Conservation (phyloP, 345 rosid species). For the Streptanthus diversifolius region DNA sequence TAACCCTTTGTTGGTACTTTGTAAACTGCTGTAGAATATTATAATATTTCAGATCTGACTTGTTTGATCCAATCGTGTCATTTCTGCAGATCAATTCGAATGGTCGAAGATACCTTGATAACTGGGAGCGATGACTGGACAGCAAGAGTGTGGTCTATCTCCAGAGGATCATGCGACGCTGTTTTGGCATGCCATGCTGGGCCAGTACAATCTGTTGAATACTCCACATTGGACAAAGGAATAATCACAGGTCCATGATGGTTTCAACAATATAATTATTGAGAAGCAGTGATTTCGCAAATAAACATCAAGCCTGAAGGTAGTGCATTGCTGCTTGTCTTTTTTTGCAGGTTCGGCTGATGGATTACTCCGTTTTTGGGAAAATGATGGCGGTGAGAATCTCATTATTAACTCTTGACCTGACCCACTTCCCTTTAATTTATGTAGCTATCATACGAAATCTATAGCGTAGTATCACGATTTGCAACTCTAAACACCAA, state of each 20-base stretch:
- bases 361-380: constrained; percentile 99
- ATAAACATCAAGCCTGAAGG: constrained; percentile 9
- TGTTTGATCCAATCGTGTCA: constrained; percentile 16
- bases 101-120: constrained; percentile 89
- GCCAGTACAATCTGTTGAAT: constrained; percentile 78
- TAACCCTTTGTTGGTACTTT: not conserved
- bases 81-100: constrained; percentile 79
- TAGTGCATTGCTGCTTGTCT: constrained; percentile 4
- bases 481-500: not conserved
- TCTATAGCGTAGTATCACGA: not conserved
- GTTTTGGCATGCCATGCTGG: constrained; percentile 99
- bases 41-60: not conserved
- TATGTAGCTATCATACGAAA: not conserved
- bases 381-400: constrained; percentile 77
- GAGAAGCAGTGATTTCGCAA: not conserved
- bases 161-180: constrained; percentile 84
- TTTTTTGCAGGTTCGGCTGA: constrained; percentile 82
- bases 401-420: constrained; percentile 3
- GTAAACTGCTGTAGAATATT: not conserved
- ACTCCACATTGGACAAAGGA: constrained; percentile 75
- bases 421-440: not conserved
- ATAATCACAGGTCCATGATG: constrained; percentile 75
- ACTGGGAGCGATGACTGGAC: constrained; percentile 99
- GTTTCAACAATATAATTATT: not conserved
- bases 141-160: constrained; percentile 96